Conservation (phyloP, 2,329 filamentous ascomycete genomes). For the Ophiostoma australiae region DNA sequence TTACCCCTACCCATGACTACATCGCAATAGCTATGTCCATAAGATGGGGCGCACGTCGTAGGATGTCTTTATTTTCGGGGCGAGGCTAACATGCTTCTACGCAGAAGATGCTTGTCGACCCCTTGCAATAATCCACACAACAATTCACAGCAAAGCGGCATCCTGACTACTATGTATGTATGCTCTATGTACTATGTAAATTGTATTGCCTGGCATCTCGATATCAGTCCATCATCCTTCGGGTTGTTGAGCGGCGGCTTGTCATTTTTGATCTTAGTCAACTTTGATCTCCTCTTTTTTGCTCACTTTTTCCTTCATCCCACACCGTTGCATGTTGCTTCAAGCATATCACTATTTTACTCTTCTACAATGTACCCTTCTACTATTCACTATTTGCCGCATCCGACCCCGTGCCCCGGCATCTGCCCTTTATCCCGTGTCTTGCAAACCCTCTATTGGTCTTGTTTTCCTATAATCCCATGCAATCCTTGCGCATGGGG, state of each 20-base stretch:
- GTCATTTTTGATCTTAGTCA: not conserved
- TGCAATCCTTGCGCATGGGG: not conserved
- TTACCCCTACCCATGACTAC: not conserved
- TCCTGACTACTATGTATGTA: too few species aligned
- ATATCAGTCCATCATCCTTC: not conserved
- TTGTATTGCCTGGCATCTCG: not conserved
- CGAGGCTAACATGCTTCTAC: not conserved
- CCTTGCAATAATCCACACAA: too few species aligned
- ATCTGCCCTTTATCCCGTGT: not conserved
- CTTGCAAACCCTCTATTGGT: not conserved
- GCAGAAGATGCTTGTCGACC: not conserved
- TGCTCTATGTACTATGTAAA: not conserved
- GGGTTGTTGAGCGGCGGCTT: not conserved
- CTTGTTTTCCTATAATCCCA: not conserved
- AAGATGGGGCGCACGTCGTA: not conserved
- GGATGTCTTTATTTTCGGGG: not conserved
- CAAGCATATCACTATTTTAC: not conserved
- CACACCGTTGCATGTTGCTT: not conserved
- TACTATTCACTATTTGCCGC: not conserved
- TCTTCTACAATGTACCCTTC: not conserved
- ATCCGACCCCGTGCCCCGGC: constrained; percentile 1
- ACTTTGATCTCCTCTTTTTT: constrained; percentile 1
- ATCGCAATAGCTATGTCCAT: not conserved
- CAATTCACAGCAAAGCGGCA: too few species aligned
- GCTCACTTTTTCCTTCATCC: not conserved